Conservation (phyloP, 2,329 filamentous ascomycete genomes). For the Sporothrix variecibatus region DNA sequence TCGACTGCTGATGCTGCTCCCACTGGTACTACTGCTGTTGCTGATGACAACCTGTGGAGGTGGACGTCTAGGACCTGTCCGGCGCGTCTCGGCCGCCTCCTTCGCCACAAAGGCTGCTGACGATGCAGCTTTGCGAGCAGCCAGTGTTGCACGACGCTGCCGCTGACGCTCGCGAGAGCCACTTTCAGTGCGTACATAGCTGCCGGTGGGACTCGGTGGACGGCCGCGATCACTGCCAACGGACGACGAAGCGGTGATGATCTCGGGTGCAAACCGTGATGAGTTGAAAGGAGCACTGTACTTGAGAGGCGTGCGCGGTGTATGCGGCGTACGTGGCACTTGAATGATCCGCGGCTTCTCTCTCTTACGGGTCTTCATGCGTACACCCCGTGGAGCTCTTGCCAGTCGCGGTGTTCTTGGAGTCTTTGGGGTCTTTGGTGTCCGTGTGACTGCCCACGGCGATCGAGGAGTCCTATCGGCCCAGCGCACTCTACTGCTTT, state of each 20-base stretch:
- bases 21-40: not conserved
- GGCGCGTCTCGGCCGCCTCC: not conserved
- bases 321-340: not conserved
- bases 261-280: not conserved
- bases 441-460: not conserved
- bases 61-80: not conserved
- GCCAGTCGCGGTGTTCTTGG: not conserved
- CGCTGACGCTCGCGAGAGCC: conserved; percentile 4
- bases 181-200: conserved; percentile 18
- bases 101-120: not conserved
- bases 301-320: not conserved
- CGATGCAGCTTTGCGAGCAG: not conserved
- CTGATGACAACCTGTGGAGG: not conserved
- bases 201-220: conserved; percentile 15
- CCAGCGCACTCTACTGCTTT: not conserved
- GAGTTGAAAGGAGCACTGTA: not conserved
- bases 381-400: conserved; percentile 3
- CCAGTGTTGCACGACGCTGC: not conserved
- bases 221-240: not conserved
- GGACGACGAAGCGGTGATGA: not conserved
- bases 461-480: not conserved
- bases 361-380: not conserved
- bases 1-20: not conserved
- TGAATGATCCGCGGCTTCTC: conserved; percentile 8
- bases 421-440: not conserved